Conservation (phyloP, 768 basidiomycete genomes). For the Leucosporidium creatinivorum region DNA sequence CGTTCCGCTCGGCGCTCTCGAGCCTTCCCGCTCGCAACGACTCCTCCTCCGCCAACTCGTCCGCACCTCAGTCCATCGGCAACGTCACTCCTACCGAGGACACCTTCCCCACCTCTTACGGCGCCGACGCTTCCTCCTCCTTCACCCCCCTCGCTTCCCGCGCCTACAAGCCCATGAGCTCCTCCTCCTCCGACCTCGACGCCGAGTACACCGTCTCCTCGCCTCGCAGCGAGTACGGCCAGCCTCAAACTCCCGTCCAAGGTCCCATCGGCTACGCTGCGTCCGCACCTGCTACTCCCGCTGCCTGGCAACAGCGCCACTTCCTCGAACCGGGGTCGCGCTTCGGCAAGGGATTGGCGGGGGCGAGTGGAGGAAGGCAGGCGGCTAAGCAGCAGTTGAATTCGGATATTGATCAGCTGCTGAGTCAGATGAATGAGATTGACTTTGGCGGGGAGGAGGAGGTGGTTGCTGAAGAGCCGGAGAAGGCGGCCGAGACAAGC, state of each 20-base stretch:
- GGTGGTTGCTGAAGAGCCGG: background rate
- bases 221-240: slow-evolving; percentile 8
- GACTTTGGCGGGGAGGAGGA: slow-evolving; percentile 17
- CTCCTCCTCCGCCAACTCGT: background rate
- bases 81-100: background rate
- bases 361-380: background rate
- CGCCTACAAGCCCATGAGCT: background rate
- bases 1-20: background rate
- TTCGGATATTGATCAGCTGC: slow-evolving; percentile 26
- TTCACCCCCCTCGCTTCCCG: background rate
- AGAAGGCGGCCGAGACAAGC: background rate
- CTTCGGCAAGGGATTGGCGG: background rate
- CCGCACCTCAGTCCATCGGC: background rate
- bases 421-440: slow-evolving; percentile 27
- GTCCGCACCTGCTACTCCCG: slow-evolving; percentile 28
- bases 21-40: background rate
- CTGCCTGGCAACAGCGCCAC: slow-evolving; percentile 11
- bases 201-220: background rate
- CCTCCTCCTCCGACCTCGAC: too few species aligned
- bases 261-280: slow-evolving; percentile 7
- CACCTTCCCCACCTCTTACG: background rate
- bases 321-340: background rate
- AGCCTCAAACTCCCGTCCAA: background rate
- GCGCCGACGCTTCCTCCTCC: slow-evolving; percentile 6
- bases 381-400: slow-evolving; percentile 7